Base-by-base conservation (phyloP, 306 rosid species). In the Citrullus amarus region DNA sequence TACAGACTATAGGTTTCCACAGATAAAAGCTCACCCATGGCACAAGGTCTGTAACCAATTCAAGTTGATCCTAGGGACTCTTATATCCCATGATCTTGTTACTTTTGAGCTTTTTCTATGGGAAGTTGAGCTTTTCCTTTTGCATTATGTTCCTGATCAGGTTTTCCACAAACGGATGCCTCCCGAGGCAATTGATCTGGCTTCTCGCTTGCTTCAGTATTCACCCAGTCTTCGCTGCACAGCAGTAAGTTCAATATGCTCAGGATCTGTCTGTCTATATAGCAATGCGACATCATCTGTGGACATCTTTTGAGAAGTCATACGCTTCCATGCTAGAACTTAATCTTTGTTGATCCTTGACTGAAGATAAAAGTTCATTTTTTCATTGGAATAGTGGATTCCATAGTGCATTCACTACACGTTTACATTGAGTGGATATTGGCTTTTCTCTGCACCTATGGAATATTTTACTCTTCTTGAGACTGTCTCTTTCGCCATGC, bases 11-110 rank as follows among this genome's bases (percentile, higher is more conserved):
- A 87, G 93, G 85, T 87, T 95, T 86, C 98, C 97, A 4, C 98
- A 94, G 88, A 92, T 86, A 53, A 94, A 94, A 86, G 98, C 98
- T 8, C 93, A 90, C 80, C 98, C 98, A 62, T 95, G 97, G 98
- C 96, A 94, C 91, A 94, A 94, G 98, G 98, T 90, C 58, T 82
- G 80, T 36, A 6, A 60, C 53, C 46, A 41, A 22, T 39, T 34
- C 30, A 79, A 57, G 75, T 65, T 79, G 68, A 71, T 48, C 20
- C 32, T 6, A 15, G 66, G 56, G 61, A 15, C 18, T 8, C 41
- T 70, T 71, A 25, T 80, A 50, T 58, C 61, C 38, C 18, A 30
- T 79, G 78, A 53, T 41, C 60, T 51, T 16, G 60, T 51, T 51
- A 71, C 59, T 48, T 48, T 20, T 43, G 38, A 69, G 56, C 54